Evolutionary conservation across 331 rosid species (phyloP).

Genomic region (Rosa hybrid): DNA sequence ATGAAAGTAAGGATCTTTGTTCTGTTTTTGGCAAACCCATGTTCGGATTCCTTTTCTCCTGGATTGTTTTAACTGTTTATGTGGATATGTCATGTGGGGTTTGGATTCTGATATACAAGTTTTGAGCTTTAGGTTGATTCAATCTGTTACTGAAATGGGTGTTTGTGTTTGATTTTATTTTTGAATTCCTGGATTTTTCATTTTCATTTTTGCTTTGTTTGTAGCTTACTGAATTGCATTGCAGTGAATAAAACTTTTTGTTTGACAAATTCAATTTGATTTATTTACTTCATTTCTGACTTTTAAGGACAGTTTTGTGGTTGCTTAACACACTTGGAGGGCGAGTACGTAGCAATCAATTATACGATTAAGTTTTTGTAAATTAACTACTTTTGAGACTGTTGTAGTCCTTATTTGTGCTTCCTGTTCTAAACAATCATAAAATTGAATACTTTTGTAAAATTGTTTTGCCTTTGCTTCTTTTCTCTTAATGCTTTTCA

Average conservation of each 20-base stretch:
- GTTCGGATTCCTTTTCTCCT: background rate
- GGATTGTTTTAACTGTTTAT: slow-evolving; percentile 19
- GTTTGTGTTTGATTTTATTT: background rate
- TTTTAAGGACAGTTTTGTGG: background rate
- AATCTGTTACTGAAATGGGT: background rate
- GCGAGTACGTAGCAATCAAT: background rate
- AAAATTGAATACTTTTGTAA: slow-evolving; percentile 3
- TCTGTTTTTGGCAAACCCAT: background rate
- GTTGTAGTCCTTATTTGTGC: background rate
- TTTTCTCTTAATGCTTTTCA: too few relatives aligned
- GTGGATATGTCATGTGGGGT: slow-evolving; percentile 27
- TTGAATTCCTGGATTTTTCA: background rate
- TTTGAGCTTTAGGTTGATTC: slow-evolving; percentile 5
- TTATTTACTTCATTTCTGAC: background rate
- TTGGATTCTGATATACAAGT: slow-evolving; percentile 14
- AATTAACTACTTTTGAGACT: background rate
- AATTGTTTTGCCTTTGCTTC: too few relatives aligned
- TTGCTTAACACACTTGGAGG: background rate
- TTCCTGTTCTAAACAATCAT: background rate
- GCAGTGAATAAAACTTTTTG: background rate
- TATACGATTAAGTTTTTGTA: background rate
- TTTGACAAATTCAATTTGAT: background rate
- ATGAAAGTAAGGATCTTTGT: slow-evolving; percentile 5
- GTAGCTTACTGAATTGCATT: background rate
- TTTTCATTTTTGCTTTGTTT: background rate